Conservation (phyloP, 768 basidiomycete species). For the Rhizopogon rudus region DNA sequence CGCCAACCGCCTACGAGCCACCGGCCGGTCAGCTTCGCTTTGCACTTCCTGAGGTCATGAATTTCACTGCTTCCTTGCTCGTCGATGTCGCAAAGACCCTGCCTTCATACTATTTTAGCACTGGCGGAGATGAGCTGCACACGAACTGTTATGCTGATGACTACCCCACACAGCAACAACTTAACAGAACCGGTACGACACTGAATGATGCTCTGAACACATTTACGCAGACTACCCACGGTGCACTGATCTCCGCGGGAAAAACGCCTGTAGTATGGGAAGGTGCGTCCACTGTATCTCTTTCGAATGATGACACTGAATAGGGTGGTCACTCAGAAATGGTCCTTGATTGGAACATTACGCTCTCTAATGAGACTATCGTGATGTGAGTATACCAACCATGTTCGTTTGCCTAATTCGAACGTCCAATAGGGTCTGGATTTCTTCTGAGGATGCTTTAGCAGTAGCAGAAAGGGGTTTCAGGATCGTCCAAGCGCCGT, state of each 20-base stretch:
- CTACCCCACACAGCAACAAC: slow-evolving; percentile 44
- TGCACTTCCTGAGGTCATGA: slow-evolving; percentile 45
- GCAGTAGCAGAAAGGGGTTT: slow-evolving; percentile 57
- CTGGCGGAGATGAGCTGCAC: slow-evolving; percentile 78
- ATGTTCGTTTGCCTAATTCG: slow-evolving; percentile 3
- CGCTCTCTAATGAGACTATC: slow-evolving; percentile 43
- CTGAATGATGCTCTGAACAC: slow-evolving; percentile 35
- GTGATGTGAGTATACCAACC: slow-evolving; percentile 40
- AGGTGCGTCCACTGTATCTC: slow-evolving; percentile 16
- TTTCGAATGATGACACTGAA: not conserved
- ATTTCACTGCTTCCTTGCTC: slow-evolving; percentile 50
- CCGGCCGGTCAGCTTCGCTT: slow-evolving; percentile 76
- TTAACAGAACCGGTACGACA: slow-evolving; percentile 34
- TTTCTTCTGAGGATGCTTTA: slow-evolving; percentile 54
- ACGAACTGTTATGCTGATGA: slow-evolving; percentile 56
- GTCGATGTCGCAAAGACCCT: slow-evolving; percentile 43
- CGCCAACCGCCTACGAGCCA: slow-evolving; percentile 51
- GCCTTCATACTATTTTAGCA: slow-evolving; percentile 55
- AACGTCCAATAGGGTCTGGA: slow-evolving; percentile 56
- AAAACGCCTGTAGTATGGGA: slow-evolving; percentile 50
- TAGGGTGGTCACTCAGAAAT: slow-evolving; percentile 42
- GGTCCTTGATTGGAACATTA: slow-evolving; percentile 52
- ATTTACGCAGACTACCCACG: slow-evolving; percentile 33
- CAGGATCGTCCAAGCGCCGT: slow-evolving; percentile 62
- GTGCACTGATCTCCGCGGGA: slow-evolving; percentile 23